Evolutionary conservation across 768 basidiomycete genomes (phyloP).

Genomic region (Tricholomella constricta): DNA sequence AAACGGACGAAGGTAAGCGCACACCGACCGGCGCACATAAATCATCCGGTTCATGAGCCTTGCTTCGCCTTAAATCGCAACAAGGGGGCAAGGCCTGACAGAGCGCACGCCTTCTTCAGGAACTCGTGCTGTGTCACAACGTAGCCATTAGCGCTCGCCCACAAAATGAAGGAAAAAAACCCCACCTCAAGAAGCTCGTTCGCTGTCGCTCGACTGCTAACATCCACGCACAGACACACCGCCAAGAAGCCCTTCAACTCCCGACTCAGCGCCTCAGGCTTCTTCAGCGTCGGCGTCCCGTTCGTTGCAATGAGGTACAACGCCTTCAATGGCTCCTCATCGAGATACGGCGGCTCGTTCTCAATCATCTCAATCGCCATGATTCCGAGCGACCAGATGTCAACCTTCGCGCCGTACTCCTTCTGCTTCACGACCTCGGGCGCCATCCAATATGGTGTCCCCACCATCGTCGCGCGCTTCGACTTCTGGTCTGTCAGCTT

Average conservation of each 20-base stretch:
- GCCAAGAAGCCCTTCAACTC: slow-evolving; percentile 97
- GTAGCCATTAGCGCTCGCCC: slow-evolving; percentile 10
- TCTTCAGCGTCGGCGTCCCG: slow-evolving; percentile 97
- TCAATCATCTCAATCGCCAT: slow-evolving; percentile 99
- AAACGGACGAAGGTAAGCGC: background rate
- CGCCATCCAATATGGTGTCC: slow-evolving; percentile 98
- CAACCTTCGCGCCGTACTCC: slow-evolving; percentile 95
- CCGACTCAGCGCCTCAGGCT: slow-evolving; percentile 86
- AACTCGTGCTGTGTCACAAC: slow-evolving; percentile 79
- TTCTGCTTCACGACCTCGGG: slow-evolving; percentile 98
- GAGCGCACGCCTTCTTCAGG: slow-evolving; percentile 82
- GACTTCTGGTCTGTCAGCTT: slow-evolving; percentile 96
- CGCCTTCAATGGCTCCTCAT: slow-evolving; percentile 94
- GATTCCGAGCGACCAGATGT: slow-evolving; percentile 96
- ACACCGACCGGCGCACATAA: background rate
- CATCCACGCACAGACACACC: slow-evolving; percentile 98
- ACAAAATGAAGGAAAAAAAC: slow-evolving; percentile 14
- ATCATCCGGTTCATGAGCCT: slow-evolving; percentile 32
- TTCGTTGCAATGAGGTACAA: slow-evolving; percentile 97
- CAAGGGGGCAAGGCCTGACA: slow-evolving; percentile 82
- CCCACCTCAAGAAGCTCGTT: slow-evolving; percentile 81
- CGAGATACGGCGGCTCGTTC: slow-evolving; percentile 93
- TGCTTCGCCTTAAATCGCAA: slow-evolving; percentile 79
- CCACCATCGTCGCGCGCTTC: slow-evolving; percentile 98
- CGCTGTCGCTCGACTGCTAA: slow-evolving; percentile 88